Percentiles rank a stretch among this genome's conserved stretches.
Conservation (phyloP, 202 grass and related monocot genomes). For the Musa balbisiana region DNA sequence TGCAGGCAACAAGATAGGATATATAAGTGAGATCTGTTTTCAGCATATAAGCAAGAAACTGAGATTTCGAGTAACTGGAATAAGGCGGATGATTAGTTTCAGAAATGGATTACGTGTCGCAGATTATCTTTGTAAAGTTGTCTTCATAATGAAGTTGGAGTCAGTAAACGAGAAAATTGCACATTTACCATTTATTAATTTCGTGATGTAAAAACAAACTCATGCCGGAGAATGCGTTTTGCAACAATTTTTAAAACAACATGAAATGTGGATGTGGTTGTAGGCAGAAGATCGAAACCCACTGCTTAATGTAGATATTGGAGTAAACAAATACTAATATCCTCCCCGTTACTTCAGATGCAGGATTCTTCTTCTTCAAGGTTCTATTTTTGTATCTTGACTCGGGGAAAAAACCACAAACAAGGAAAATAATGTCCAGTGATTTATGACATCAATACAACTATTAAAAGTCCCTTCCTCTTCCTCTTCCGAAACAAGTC, state of each 20-base stretch:
- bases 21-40: too few relatives aligned
- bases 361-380: neutral
- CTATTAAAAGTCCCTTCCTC: too few relatives aligned
- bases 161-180: too few relatives aligned
- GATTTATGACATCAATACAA: too few relatives aligned
- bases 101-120: neutral
- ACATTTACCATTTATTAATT: too few relatives aligned
- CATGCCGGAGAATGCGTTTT: too few relatives aligned
- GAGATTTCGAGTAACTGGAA: neutral
- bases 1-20: too few relatives aligned
- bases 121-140: neutral
- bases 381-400: neutral
- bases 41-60: neutral
- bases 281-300: neutral
- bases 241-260: too few relatives aligned
- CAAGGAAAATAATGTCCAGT: neutral
- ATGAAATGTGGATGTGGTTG: neutral
- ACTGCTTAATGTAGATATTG: too few relatives aligned
- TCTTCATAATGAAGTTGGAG: neutral
- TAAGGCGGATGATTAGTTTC: neutral
- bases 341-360: neutral
- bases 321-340: neutral
- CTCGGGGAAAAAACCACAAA: neutral
- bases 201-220: too few relatives aligned
- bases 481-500: too few relatives aligned